Evolutionary conservation across 805 yeast genomes (phyloP), one percentile per base, ranked within the genome.

Genomic region (Candida krabiensis): DNA sequence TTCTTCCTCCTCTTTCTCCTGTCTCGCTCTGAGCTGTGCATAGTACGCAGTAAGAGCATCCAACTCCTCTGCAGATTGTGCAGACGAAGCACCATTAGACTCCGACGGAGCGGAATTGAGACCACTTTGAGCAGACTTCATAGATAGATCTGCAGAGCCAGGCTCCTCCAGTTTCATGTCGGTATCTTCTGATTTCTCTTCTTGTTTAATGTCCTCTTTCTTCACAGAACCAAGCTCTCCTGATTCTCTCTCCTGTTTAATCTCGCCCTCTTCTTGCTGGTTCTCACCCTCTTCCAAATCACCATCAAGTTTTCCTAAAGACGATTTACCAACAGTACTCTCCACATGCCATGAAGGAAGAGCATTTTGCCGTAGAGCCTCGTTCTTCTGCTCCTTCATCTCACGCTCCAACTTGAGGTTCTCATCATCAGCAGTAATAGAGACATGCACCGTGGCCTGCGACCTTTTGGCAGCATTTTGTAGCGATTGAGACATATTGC

Each of bases 281-380:
- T 14, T 25, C 19, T 34, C 46, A 24, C 31, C 55, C 42, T 29
- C 56, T 14, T 54, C 63, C 29, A 64, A 69, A 38, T 75, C 83
- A 24, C 70, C 79, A 30, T 74, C 82, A 41, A 79, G 52, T 46
- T 68, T 73, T 41, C 82, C 86, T 41, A 77, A 60, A 3, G 73
- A 70, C 11, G 73, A 63, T 49, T 80, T 71, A 31, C 96, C 96
- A 49, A 91, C 91, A 0, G 99, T 90, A 56, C 91, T 80, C 50
- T 83, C 83, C 47, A 84, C 79, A 59, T 93, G 96, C 99, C 99
- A 93, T 19, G 93, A 83, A 6, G 99, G 99, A 49, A 93, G 71
- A 4, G 96, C 96, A 59, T 93, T 93, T 61, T 91, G 96, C 56
- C 85, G 83, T 61, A 90, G 71, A 49, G 77, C 73, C 61, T 75